These are phyloP conservation scores for Mortierella antarctica DNA, from an alignment of 192 early-diverging fungal genomes.

Conservation along the genomic window DNA sequence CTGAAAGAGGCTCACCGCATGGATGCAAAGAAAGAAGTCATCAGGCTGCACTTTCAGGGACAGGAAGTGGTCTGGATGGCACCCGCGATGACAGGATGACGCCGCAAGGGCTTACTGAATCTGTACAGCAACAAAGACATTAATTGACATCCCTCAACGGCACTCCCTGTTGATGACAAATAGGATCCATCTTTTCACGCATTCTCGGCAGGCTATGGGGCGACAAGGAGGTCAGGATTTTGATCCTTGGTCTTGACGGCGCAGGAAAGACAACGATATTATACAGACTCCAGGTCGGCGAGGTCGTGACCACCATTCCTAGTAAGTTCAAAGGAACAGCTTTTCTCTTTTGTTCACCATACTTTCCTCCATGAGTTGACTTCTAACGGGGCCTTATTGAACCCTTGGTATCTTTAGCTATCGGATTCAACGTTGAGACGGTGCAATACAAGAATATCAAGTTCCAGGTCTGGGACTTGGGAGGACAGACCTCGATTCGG, in stretches of 20 bases:
- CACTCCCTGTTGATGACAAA: background rate
- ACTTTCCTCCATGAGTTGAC: background rate
- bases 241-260: slow-evolving; percentile 96
- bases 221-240: slow-evolving; percentile 94
- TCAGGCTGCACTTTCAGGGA: too few species aligned
- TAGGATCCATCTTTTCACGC: slow-evolving; percentile 81
- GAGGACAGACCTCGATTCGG: slow-evolving; percentile 88
- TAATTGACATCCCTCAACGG: background rate
- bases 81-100: background rate
- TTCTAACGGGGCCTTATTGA: background rate
- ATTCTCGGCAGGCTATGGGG: slow-evolving; percentile 88
- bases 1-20: too few species aligned
- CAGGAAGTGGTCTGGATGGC: too few species aligned
- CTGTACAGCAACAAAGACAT: background rate
- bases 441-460: slow-evolving; percentile 98
- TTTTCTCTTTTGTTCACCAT: background rate
- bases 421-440: slow-evolving; percentile 92
- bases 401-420: slow-evolving; percentile 53
- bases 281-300: slow-evolving; percentile 95
- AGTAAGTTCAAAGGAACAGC: slow-evolving; percentile 62
- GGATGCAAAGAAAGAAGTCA: too few species aligned
- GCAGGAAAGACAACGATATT: slow-evolving; percentile 98
- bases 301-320: slow-evolving; percentile 97
- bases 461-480: slow-evolving; percentile 98
- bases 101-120: background rate